Evolutionary conservation across 2,329 filamentous ascomycete genomes (phyloP).

Genomic region (Alternaria solani): DNA sequence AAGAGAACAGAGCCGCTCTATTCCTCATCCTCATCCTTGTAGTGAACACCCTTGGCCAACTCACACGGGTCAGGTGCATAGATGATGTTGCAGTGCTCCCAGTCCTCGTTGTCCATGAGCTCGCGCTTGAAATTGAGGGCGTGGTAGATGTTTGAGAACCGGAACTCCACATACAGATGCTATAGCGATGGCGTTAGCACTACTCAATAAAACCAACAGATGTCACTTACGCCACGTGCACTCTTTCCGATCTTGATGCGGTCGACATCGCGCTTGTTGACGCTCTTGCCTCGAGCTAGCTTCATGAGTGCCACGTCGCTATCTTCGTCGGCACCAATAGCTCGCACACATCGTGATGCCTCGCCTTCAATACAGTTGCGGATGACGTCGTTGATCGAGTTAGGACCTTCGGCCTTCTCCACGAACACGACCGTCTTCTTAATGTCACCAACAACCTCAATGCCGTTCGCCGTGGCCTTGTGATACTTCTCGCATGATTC

Average conservation of each 20-base stretch:
- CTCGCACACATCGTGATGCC: slow-evolving; percentile 57
- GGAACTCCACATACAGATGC: slow-evolving; percentile 57
- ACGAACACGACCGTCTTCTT: slow-evolving; percentile 40
- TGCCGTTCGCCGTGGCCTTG: slow-evolving; percentile 46
- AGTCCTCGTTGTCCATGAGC: slow-evolving; percentile 53
- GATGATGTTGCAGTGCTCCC: slow-evolving; percentile 56
- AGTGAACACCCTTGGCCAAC: slow-evolving; percentile 36
- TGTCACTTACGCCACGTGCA: slow-evolving; percentile 50
- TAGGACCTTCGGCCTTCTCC: slow-evolving; percentile 34
- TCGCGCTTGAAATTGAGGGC: slow-evolving; percentile 56
- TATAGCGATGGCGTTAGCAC: slow-evolving; percentile 31
- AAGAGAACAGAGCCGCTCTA: not conserved
- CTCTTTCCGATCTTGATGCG: slow-evolving; percentile 54
- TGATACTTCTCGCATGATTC: slow-evolving; percentile 46
- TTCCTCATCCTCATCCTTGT: slow-evolving; percentile 31
- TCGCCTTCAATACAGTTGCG: slow-evolving; percentile 52
- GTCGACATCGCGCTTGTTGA: slow-evolving; percentile 55
- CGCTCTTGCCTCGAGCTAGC: slow-evolving; percentile 47
- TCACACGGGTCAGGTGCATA: slow-evolving; percentile 56
- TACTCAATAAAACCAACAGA: not conserved
- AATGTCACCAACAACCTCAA: slow-evolving; percentile 29
- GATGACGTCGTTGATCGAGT: slow-evolving; percentile 53
- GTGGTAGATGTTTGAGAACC: slow-evolving; percentile 58
- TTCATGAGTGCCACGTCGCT: slow-evolving; percentile 48
- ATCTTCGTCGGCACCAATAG: slow-evolving; percentile 52